Conservation (phyloP, 306 rosid species). For the Morella rubra region DNA sequence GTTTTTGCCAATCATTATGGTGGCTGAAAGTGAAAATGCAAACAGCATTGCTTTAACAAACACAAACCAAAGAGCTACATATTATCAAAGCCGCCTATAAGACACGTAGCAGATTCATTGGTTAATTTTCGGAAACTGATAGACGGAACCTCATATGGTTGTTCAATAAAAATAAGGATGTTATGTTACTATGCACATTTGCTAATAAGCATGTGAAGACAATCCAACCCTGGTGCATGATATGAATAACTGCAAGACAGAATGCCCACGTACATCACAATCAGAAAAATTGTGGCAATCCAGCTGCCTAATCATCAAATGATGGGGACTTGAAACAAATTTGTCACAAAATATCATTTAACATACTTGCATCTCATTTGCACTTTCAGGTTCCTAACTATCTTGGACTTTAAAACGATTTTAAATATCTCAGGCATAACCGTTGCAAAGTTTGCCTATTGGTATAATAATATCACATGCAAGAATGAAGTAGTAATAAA, state of each 20-base stretch:
- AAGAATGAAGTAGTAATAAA: too few species aligned
- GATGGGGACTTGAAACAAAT: background rate
- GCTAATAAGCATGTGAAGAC: background rate
- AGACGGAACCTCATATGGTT: background rate
- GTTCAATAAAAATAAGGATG: background rate
- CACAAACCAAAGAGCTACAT: background rate
- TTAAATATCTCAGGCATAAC: background rate
- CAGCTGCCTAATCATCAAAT: too few species aligned
- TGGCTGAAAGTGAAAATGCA: background rate
- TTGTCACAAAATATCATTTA: background rate
- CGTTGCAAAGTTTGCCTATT: background rate
- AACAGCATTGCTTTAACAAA: background rate
- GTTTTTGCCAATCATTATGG: background rate
- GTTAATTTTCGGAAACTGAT: background rate
- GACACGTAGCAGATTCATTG: background rate
- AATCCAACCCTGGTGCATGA: too few species aligned
- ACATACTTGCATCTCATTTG: background rate
- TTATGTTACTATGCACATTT: background rate
- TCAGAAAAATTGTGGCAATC: too few species aligned
- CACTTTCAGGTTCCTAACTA: background rate
- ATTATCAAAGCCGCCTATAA: background rate
- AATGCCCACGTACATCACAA: background rate
- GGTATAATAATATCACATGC: background rate
- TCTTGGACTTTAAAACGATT: background rate
- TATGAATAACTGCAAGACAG: background rate